Conservation (phyloP, 169 alveolate species). For the Eimeria praecox region DNA sequence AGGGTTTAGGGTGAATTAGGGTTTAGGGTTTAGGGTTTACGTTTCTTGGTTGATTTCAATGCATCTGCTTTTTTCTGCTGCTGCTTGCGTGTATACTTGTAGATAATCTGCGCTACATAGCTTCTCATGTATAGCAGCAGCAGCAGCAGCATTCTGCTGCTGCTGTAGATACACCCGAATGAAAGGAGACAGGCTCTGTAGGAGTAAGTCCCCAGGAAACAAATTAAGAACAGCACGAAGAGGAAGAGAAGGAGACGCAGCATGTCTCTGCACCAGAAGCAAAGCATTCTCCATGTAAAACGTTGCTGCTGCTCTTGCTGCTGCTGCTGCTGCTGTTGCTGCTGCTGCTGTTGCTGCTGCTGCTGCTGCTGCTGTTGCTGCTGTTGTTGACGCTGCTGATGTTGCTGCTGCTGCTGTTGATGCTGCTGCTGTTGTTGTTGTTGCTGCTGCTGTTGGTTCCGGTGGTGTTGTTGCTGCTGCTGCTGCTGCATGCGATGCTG, state of each 20-base stretch:
- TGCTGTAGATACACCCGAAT: slow-evolving; percentile 13
- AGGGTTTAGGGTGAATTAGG: neutral
- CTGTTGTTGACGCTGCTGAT: neutral
- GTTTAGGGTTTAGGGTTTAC: slow-evolving; percentile 27
- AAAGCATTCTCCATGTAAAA: slow-evolving; percentile 29
- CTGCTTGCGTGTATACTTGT: neutral
- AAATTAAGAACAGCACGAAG: neutral
- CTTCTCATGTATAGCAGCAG: slow-evolving; percentile 35
- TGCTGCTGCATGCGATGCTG: neutral
- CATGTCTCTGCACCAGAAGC: slow-evolving; percentile 40
- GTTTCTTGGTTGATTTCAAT: slow-evolving; percentile 32
- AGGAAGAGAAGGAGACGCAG: neutral
- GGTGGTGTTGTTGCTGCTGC: neutral
- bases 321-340: neutral
- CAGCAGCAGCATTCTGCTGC: slow-evolving; percentile 39
- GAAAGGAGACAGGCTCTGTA: slow-evolving; percentile 23
- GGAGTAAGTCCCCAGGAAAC: neutral
- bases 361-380: neutral
- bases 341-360: neutral
- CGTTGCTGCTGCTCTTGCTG: slow-evolving; percentile 3
- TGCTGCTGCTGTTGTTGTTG: neutral
- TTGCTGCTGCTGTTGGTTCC: neutral
- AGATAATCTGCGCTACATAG: slow-evolving; percentile 32
- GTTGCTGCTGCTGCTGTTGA: neutral
- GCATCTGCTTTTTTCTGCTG: slow-evolving; percentile 23